Evolutionary conservation across 768 basidiomycete species (phyloP).

Genomic region (Auricularia sp.): DNA sequence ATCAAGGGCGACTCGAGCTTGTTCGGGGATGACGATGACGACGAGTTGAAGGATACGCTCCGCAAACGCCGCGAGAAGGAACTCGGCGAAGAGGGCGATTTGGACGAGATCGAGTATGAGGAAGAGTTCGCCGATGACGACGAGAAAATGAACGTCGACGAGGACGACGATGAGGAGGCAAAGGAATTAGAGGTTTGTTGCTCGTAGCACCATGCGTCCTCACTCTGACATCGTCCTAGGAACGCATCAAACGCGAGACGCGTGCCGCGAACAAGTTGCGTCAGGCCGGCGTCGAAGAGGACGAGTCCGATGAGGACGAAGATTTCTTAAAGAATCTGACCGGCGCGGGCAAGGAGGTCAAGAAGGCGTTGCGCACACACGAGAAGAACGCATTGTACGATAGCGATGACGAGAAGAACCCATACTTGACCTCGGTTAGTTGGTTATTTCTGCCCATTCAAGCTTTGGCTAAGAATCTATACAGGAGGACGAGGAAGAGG

Average conservation of each 20-base stretch:
- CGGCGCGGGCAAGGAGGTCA: constrained; percentile 68
- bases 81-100: constrained; percentile 64
- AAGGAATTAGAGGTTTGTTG: constrained; percentile 64
- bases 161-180: constrained; percentile 68
- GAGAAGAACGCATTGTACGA: constrained; percentile 75
- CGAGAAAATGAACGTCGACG: constrained; percentile 53
- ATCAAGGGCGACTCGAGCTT: constrained; percentile 53
- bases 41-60: constrained; percentile 35
- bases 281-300: constrained; percentile 60
- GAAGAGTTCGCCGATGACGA: constrained; percentile 85
- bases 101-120: constrained; percentile 76
- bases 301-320: constrained; percentile 52
- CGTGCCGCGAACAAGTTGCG: constrained; percentile 64
- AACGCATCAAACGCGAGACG: constrained; percentile 76
- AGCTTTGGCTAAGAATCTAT: background rate
- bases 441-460: background rate
- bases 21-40: constrained; percentile 58
- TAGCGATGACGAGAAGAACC: constrained; percentile 57
- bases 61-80: constrained; percentile 44
- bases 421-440: constrained; percentile 53
- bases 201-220: background rate
- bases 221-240: constrained; percentile 45
- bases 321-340: constrained; percentile 32
- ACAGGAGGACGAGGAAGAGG: background rate
- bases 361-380: constrained; percentile 74